Percentiles rank a stretch among this genome's conserved stretches.
Conservation (phyloP, 805 yeast genomes). For the Saccharomycopsis schoenii region DNA sequence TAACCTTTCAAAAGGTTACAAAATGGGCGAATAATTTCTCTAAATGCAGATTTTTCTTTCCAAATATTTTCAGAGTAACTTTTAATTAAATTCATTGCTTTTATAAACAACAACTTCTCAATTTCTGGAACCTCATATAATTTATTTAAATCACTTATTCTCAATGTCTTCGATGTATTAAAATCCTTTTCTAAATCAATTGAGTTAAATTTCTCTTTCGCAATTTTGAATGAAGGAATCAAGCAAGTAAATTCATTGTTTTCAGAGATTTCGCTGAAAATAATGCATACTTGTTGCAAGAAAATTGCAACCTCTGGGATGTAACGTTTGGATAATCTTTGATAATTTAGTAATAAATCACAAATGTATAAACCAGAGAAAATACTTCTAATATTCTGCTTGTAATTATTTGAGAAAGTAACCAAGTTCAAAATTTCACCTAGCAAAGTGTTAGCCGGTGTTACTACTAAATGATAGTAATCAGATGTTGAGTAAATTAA, state of each 20-base stretch:
- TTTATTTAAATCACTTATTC: slow-evolving; percentile 7
- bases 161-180: slow-evolving; percentile 19
- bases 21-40: slow-evolving; percentile 48
- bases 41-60: slow-evolving; percentile 52
- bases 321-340: slow-evolving; percentile 67
- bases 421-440: background rate
- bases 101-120: slow-evolving; percentile 21
- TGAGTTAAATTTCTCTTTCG: background rate
- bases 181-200: background rate
- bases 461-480: slow-evolving; percentile 83
- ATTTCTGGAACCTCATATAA: slow-evolving; percentile 7
- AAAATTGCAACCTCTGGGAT: slow-evolving; percentile 69
- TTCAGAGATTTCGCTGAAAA: slow-evolving; percentile 21
- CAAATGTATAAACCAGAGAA: slow-evolving; percentile 58
- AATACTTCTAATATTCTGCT: slow-evolving; percentile 25
- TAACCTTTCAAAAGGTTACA: slow-evolving; percentile 27
- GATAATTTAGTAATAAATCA: slow-evolving; percentile 60
- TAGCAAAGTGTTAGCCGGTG: slow-evolving; percentile 49
- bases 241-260: background rate
- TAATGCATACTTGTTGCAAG: slow-evolving; percentile 41
- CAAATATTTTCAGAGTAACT: slow-evolving; percentile 32
- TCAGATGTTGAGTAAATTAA: slow-evolving; percentile 86
- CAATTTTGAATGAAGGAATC: background rate
- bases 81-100: slow-evolving; percentile 26
- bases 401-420: background rate